Base-by-base conservation (phyloP, 2,329 filamentous ascomycete genomes). In the Zymoseptoria tritici region DNA sequence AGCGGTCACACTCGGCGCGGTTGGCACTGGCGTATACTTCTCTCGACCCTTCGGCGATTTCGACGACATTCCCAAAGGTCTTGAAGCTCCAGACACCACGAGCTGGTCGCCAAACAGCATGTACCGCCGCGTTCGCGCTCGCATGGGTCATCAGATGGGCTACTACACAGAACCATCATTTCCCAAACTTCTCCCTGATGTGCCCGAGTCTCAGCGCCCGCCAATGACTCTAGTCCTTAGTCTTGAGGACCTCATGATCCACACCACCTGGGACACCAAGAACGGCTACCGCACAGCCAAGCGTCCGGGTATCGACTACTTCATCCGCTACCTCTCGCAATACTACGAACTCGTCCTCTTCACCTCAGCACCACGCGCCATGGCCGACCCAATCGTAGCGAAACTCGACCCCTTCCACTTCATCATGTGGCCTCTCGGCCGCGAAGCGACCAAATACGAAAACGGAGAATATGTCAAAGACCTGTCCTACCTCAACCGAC, bases 261-360 rank as follows among this genome's bases (percentile, higher is more conserved):
- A 97, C 78, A 96, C 90, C 71, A 91, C 96, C 73, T 99, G 94
- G 94, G 85, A 86, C 22, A 85, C 93, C 59, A 90, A 97, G 73
- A 89, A 97, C 72, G 94, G 94, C 60, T 99, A 94, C 91, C 86
- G 93, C 67, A 83, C 95, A 62, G 94, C 94, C 26, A 99, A 99
- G 80, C 85, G 94, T 55, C 94, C 94, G 42, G 94, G 94, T 52
- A 84, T 95, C 62, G 94, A 99, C 78, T 99, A 99, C 79, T 99
- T 99, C 79, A 79, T 99, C 64, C 90, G 90, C 71, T 99, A 99
- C 75, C 83, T 99, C 54, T 93, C 90, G 76, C 92, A 97, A 75
- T 97, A 99, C 81, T 99, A 97, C 73, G 94, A 99, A 76, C 81
- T 99, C 57, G 94, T 97, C 56, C 85, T 99, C 65, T 99, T 97